Percentiles rank a stretch among this genome's conserved stretches.
phyloP scores from a whole-genome alignment of 2,329 filamentous ascomycete species.

The Aspergillus luchuensis region DNA sequence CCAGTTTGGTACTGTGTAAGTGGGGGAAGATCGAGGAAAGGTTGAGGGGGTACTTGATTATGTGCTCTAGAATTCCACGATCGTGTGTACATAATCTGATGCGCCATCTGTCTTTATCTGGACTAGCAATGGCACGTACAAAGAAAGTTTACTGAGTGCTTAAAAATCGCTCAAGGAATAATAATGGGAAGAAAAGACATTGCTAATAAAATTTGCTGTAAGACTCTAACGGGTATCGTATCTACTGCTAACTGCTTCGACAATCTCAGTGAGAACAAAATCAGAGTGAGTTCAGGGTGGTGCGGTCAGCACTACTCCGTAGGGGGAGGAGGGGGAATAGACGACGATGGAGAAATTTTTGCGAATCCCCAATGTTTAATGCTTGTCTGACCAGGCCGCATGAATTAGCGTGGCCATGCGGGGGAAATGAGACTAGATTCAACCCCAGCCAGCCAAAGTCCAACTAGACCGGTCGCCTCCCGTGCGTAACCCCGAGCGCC shows the following conservation, averaged over 20 bases:
- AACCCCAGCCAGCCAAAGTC: constrained; percentile 52
- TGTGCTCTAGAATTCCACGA: not conserved
- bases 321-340: too few species aligned
- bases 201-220: not conserved
- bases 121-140: not conserved
- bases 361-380: not conserved
- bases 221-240: constrained; percentile 18
- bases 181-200: not conserved
- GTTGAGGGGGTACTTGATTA: not conserved
- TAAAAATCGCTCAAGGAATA: not conserved
- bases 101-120: not conserved
- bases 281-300: not conserved
- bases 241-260: constrained; percentile 10
- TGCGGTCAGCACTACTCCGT: not conserved
- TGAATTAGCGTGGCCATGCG: not conserved
- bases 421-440: constrained; percentile 14
- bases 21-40: not conserved
- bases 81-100: constrained; percentile 7
- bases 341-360: not conserved
- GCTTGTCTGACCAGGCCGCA: not conserved
- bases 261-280: not conserved
- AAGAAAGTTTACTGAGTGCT: not conserved
- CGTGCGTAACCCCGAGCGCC: constrained; percentile 42
- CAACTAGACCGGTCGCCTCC: constrained; percentile 51
- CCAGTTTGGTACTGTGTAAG: constrained; percentile 45